phyloP scores from a whole-genome alignment of 345 rosid species.

The Populus alba region DNA sequence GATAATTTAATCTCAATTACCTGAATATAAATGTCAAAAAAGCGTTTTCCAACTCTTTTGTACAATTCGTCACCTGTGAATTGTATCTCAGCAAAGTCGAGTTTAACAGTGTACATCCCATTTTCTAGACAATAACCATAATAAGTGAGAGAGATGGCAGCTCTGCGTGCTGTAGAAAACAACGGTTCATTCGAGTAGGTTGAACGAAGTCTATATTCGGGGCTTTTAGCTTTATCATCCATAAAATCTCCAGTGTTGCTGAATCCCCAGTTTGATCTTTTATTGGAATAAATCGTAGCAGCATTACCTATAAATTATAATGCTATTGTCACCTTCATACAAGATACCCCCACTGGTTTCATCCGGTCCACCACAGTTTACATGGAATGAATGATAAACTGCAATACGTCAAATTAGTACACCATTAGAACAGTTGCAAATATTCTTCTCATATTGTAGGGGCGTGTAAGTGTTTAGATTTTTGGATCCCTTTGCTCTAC shows the following conservation, averaged over 20 bases:
- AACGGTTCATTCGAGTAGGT: neutral
- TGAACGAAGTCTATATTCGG: no score
- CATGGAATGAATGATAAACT: neutral
- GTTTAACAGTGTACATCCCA: conserved; percentile 1
- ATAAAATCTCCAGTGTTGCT: conserved; percentile 4
- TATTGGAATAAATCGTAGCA: neutral
- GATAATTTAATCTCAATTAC: neutral
- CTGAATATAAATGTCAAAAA: conserved; percentile 7
- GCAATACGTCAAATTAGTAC: neutral
- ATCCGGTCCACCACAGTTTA: neutral
- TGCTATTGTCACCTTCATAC: neutral
- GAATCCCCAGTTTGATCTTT: neutral
- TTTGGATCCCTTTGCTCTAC: no score
- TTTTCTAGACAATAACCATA: neutral
- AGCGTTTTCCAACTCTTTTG: neutral
- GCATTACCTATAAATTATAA: neutral
- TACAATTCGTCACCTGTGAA: neutral
- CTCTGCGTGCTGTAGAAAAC: neutral
- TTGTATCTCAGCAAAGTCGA: conserved; percentile 12
- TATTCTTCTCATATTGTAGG: neutral
- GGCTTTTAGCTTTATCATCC: neutral
- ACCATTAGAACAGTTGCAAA: neutral
- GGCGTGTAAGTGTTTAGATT: no score
- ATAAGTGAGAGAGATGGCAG: neutral
- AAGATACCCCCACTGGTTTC: neutral